A percentile compares a stretch with the other conserved stretches of the same genome.
phyloP scores from a whole-genome alignment of 2,329 filamentous ascomycete genomes.

The Rhinocladiella similis region DNA sequence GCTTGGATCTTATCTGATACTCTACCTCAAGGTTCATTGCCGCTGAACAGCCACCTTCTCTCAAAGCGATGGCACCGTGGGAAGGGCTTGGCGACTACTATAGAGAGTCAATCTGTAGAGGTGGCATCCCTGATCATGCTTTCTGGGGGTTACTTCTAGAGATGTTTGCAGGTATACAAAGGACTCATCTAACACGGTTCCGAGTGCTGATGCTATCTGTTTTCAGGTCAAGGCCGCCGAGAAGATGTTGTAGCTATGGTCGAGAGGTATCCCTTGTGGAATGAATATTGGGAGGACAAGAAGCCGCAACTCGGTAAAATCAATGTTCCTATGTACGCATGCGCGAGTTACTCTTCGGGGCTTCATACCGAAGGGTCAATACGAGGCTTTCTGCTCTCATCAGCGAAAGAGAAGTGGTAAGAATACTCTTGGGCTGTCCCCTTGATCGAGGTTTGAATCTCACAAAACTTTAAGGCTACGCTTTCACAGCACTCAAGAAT shows the following conservation, averaged over 20 bases:
- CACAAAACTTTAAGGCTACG: constrained; percentile 33
- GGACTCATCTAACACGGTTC: not conserved
- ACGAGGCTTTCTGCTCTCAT: constrained; percentile 40
- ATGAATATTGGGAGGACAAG: constrained; percentile 31
- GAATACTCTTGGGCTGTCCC: too few species aligned
- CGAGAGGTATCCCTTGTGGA: constrained; percentile 35
- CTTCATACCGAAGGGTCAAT: constrained; percentile 41
- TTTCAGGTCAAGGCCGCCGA: not conserved
- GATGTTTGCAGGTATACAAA: too few species aligned
- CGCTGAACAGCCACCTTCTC: constrained; percentile 41
- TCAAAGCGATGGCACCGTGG: constrained; percentile 50
- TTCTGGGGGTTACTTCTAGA: too few species aligned
- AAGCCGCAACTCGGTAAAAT: constrained; percentile 26
- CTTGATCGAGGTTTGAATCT: too few species aligned
- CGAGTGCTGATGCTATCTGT: too few species aligned
- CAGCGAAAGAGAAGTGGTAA: constrained; percentile 41
- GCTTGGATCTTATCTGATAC: too few species aligned
- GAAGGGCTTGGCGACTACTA: constrained; percentile 51
- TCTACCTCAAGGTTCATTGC: constrained; percentile 41
- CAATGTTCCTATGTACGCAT: constrained; percentile 38
- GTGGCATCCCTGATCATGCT: constrained; percentile 32
- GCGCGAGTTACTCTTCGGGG: constrained; percentile 35
- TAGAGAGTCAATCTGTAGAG: constrained; percentile 48
- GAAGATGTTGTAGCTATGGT: constrained; percentile 49
- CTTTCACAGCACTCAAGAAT: constrained; percentile 44